A percentile compares a stretch with the other conserved stretches of the same genome.
Conservation (phyloP, 345 rosid species). For the Psidium guajava region DNA sequence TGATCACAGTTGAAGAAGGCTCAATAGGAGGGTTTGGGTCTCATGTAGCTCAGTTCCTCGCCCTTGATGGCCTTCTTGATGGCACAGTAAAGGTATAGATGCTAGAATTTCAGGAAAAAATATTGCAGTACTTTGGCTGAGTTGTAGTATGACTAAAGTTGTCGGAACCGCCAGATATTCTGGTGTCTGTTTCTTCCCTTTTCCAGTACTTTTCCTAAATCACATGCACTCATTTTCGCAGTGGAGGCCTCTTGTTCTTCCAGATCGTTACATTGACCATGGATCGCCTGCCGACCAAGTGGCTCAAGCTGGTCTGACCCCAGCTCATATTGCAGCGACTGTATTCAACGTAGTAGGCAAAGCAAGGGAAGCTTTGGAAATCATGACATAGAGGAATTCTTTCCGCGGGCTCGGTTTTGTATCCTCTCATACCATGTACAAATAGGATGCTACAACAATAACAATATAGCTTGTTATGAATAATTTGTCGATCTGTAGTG, state of each 20-base stretch:
- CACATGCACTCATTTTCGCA: constrained; percentile 11
- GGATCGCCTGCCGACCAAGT: constrained; percentile 74
- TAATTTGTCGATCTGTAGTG: not conserved
- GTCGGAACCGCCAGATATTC: not conserved
- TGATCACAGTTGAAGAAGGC: constrained; percentile 95
- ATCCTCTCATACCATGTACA: not conserved
- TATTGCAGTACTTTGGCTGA: not conserved
- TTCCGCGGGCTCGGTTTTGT: not conserved
- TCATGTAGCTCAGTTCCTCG: constrained; percentile 89
- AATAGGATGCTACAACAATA: not conserved
- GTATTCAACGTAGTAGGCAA: constrained; percentile 54
- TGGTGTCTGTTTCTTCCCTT: not conserved
- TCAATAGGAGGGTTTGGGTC: constrained; percentile 96
- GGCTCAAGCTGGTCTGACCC: constrained; percentile 67
- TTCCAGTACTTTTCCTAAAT: not conserved
- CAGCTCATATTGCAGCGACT: constrained; percentile 87
- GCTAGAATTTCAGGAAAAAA: not conserved
- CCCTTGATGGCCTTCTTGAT: constrained; percentile 84
- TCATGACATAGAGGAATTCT: constrained; percentile 22
- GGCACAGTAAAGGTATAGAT: constrained; percentile 70
- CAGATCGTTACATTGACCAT: constrained; percentile 70
- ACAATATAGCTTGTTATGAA: not conserved
- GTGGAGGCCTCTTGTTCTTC: constrained; percentile 90
- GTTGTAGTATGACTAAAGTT: not conserved
- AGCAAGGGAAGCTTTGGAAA: constrained; percentile 45